These are phyloP conservation scores for Gossypium laxum DNA, from an alignment of 441 rosid species.

Conservation along the genomic window DNA sequence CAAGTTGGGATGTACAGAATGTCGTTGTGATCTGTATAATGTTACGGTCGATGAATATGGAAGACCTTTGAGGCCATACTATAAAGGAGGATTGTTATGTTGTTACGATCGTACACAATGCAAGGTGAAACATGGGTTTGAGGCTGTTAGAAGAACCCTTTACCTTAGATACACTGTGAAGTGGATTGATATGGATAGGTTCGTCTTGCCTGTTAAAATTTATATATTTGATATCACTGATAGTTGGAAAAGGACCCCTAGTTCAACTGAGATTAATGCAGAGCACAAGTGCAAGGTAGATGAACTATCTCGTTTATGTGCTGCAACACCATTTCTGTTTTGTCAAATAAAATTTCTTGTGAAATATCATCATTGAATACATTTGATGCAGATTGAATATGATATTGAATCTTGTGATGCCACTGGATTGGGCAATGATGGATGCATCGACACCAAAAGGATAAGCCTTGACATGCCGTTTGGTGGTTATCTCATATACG, in stretches of 20 bases:
- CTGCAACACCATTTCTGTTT: neutral
- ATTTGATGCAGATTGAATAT: slow-evolving; percentile 50
- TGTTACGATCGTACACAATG: slow-evolving; percentile 69
- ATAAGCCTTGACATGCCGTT: slow-evolving; percentile 48
- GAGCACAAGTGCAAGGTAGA: slow-evolving; percentile 18
- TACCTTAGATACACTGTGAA: neutral
- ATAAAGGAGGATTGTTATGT: slow-evolving; percentile 60
- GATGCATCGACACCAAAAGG: slow-evolving; percentile 41
- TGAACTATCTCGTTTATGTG: neutral
- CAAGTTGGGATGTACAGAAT: slow-evolving; percentile 66
- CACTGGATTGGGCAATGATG: neutral
- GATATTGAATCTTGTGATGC: slow-evolving; percentile 42
- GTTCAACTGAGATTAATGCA: slow-evolving; percentile 24
- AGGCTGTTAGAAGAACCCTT: slow-evolving; percentile 19
- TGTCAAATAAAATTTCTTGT: neutral
- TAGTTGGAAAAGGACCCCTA: slow-evolving; percentile 30
- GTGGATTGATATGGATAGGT: slow-evolving; percentile 6
- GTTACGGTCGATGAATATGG: slow-evolving; percentile 52
- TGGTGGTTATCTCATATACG: slow-evolving; percentile 61
- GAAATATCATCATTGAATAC: neutral
- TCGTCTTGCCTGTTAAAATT: slow-evolving; percentile 47
- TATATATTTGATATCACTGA: slow-evolving; percentile 75
- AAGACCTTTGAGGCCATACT: slow-evolving; percentile 37
- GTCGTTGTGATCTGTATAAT: slow-evolving; percentile 66
- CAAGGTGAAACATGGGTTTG: slow-evolving; percentile 42